These are phyloP conservation scores for Hypholoma sublateritium DNA, from an alignment of 768 basidiomycete genomes.

Conservation along the genomic window DNA sequence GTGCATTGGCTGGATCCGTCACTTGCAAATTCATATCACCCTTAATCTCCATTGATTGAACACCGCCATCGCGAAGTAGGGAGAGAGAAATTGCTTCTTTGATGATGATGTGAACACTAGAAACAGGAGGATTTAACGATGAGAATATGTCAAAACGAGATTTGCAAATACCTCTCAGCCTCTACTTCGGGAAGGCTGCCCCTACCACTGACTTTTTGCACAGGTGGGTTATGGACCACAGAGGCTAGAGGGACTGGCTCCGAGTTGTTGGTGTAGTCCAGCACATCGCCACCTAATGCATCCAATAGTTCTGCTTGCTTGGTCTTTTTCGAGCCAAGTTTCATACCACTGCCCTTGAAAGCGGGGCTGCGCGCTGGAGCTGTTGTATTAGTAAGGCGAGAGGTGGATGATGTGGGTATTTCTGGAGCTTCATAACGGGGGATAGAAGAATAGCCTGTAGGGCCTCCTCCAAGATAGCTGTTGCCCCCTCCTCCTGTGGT, in stretches of 20 bases:
- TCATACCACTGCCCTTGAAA: constrained; percentile 97
- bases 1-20: constrained; percentile 69
- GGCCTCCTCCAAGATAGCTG: constrained; percentile 66
- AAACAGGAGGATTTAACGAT: neutral
- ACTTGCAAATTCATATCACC: constrained; percentile 94
- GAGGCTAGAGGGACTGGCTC: constrained; percentile 48
- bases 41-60: constrained; percentile 87
- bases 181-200: constrained; percentile 75
- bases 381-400: constrained; percentile 40
- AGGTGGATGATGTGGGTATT: constrained; percentile 35
- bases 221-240: constrained; percentile 40
- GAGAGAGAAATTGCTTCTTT: constrained; percentile 82
- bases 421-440: constrained; percentile 72
- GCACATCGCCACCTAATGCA: constrained; percentile 78
- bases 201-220: constrained; percentile 47
- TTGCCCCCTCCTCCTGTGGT: constrained; percentile 46
- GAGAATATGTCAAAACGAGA: neutral
- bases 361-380: constrained; percentile 65
- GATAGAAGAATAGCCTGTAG: constrained; percentile 70
- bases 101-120: constrained; percentile 82
- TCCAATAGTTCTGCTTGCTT: constrained; percentile 87
- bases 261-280: constrained; percentile 45
- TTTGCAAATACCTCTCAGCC: constrained; percentile 61
- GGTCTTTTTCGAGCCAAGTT: constrained; percentile 89
- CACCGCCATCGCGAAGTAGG: constrained; percentile 86